Evolutionary conservation across 495 filamentous ascomycete species (phyloP).

Genomic region (Trichoderma parareesei): DNA sequence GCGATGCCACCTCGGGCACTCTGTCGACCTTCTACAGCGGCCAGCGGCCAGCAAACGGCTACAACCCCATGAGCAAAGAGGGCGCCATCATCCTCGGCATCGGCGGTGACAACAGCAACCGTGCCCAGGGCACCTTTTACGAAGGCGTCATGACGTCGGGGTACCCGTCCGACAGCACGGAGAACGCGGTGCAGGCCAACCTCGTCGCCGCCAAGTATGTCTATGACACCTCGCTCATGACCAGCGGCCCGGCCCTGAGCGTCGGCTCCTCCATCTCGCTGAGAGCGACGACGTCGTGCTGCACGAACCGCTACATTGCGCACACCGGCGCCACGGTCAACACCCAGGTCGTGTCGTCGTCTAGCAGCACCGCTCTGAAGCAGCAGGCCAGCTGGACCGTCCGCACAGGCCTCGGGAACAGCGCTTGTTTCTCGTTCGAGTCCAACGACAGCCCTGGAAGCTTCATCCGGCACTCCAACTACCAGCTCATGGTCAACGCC

Average conservation of each 20-base stretch:
- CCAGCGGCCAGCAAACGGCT: slow-evolving; percentile 37
- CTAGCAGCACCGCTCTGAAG: slow-evolving; percentile 38
- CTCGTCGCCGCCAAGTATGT: slow-evolving; percentile 50
- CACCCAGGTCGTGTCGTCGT: slow-evolving; percentile 43
- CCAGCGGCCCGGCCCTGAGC: slow-evolving; percentile 40
- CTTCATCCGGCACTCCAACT: slow-evolving; percentile 45
- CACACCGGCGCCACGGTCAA: slow-evolving; percentile 27
- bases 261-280: slow-evolving; percentile 45
- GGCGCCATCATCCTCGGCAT: slow-evolving; percentile 46
- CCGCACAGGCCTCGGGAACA: slow-evolving; percentile 42
- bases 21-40: slow-evolving; percentile 50
- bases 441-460: slow-evolving; percentile 45
- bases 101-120: slow-evolving; percentile 43
- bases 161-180: slow-evolving; percentile 47
- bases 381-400: slow-evolving; percentile 48
- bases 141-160: slow-evolving; percentile 53
- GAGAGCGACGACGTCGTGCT: slow-evolving; percentile 29
- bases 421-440: slow-evolving; percentile 49
- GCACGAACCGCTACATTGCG: slow-evolving; percentile 39
- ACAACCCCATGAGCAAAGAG: slow-evolving; percentile 53
- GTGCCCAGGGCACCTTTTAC: slow-evolving; percentile 53
- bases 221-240: slow-evolving; percentile 27
- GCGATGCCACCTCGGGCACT: slow-evolving; percentile 41
- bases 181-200: slow-evolving; percentile 49
- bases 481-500: slow-evolving; percentile 36